A percentile compares a stretch with the other conserved stretches of the same genome.
Conservation (phyloP, 768 basidiomycete species). For the Fomitopsis pulvina region DNA sequence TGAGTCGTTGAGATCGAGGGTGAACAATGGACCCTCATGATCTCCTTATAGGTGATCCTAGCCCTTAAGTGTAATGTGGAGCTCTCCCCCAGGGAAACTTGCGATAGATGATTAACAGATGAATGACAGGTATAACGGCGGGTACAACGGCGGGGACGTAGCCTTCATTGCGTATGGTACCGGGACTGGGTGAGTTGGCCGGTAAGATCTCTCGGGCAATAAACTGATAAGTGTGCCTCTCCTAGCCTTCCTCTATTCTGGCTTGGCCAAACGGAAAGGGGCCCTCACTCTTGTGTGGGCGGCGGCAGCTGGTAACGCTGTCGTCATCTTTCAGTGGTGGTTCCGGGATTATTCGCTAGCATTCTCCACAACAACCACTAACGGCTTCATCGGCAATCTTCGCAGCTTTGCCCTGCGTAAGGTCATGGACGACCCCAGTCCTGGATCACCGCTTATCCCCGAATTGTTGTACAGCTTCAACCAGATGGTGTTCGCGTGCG, state of each 20-base stretch:
- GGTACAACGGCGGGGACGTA: conserved; percentile 67
- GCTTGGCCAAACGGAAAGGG: conserved; percentile 63
- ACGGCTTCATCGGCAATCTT: conserved; percentile 77
- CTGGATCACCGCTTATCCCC: conserved; percentile 77
- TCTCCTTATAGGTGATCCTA: no score
- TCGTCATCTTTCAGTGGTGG: conserved; percentile 79
- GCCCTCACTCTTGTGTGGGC: conserved; percentile 73
- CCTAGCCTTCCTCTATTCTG: conserved; percentile 67
- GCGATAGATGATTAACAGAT: no score
- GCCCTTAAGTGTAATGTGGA: no score
- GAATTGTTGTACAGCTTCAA: conserved; percentile 81
- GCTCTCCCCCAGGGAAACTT: no score
- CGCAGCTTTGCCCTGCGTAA: conserved; percentile 68
- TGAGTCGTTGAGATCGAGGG: no score
- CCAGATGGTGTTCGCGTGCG: conserved; percentile 82
- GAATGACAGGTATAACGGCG: conserved; percentile 23
- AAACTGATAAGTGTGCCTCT: conserved; percentile 3
- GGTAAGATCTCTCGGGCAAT: conserved; percentile 2
- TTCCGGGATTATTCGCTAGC: conserved; percentile 81
- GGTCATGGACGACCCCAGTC: conserved; percentile 66
- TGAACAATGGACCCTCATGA: no score
- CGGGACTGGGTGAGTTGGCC: conserved; percentile 50
- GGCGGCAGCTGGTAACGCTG: conserved; percentile 64
- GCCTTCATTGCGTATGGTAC: conserved; percentile 73
- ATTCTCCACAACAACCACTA: conserved; percentile 71